Percentiles rank a stretch among this genome's conserved stretches.
These are phyloP conservation scores for Colletotrichum caudatum DNA, from an alignment of 2,329 filamentous ascomycete genomes.

Conservation along the genomic window DNA sequence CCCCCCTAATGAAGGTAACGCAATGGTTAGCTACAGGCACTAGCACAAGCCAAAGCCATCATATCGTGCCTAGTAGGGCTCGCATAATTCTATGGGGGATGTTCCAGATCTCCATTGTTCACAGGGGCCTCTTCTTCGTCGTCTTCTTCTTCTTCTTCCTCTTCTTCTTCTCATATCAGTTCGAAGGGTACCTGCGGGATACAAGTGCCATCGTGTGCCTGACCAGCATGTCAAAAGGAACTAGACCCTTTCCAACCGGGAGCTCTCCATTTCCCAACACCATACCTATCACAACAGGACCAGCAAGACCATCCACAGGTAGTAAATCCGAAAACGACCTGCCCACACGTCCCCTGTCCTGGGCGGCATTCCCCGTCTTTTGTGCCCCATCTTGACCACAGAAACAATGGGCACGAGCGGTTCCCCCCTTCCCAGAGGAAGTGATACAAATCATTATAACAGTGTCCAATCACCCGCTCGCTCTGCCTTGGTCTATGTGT, in stretches of 20 bases:
- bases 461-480: slow-evolving; percentile 13
- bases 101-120: neutral
- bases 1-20: slow-evolving; percentile 26
- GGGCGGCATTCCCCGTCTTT: slow-evolving; percentile 2
- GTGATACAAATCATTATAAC: slow-evolving; percentile 13
- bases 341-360: neutral
- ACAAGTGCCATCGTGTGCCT: slow-evolving; percentile 10
- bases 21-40: slow-evolving; percentile 26
- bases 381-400: neutral
- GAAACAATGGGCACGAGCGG: neutral
- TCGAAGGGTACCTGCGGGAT: neutral
- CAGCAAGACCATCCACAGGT: neutral
- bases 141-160: neutral
- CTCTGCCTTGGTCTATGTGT: neutral
- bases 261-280: slow-evolving; percentile 2
- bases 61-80: neutral
- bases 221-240: neutral
- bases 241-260: slow-evolving; percentile 2
- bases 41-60: slow-evolving; percentile 8
- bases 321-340: neutral
- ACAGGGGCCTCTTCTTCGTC: neutral
- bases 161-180: neutral
- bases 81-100: slow-evolving; percentile 18
- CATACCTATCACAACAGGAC: neutral
- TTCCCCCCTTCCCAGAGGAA: neutral